These are phyloP conservation scores for Moringa oleifera DNA, from an alignment of 345 rosid species.

Conservation along the genomic window DNA sequence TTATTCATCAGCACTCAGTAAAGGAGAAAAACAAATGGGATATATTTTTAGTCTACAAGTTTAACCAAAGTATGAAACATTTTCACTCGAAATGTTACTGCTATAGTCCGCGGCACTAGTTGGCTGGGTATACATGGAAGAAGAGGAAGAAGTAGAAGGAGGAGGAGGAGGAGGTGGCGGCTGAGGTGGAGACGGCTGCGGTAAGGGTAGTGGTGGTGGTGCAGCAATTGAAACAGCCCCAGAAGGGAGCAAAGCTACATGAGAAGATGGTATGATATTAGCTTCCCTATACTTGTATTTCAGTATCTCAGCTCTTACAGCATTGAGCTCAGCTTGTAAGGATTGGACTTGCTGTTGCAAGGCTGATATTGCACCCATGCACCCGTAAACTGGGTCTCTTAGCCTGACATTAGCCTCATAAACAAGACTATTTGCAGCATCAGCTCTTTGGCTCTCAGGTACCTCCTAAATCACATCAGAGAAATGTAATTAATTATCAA, in stretches of 20 bases:
- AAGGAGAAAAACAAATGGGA: conserved; percentile 38
- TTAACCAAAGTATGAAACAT: conserved; percentile 70
- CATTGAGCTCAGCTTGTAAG: conserved; percentile 69
- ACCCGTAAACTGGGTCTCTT: conserved; percentile 93
- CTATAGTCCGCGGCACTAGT: conserved; percentile 39
- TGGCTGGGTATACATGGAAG: conserved; percentile 48
- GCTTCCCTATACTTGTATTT: conserved; percentile 82
- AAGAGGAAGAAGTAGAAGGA: conserved; percentile 42
- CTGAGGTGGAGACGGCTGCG: conserved; percentile 26
- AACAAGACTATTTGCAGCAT: conserved; percentile 87
- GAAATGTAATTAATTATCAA: too few relatives aligned
- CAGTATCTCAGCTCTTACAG: conserved; percentile 69
- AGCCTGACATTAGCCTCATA: conserved; percentile 94
- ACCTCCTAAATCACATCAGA: conserved; percentile 88
- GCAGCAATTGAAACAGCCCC: conserved; percentile 52
- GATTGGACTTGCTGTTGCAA: conserved; percentile 87
- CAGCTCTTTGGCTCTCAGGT: conserved; percentile 75
- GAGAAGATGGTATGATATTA: conserved; percentile 39
- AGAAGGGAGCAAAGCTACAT: conserved; percentile 47
- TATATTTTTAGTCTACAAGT: conserved; percentile 17
- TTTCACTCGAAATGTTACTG: conserved; percentile 55
- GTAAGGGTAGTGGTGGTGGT: conserved; percentile 34
- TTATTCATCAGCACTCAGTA: too few relatives aligned
- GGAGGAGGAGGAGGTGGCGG: conserved; percentile 31
- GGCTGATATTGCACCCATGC: conserved; percentile 96